Evolutionary conservation across 805 yeast species (phyloP).

Genomic region (Suhomyces canberraensis): DNA sequence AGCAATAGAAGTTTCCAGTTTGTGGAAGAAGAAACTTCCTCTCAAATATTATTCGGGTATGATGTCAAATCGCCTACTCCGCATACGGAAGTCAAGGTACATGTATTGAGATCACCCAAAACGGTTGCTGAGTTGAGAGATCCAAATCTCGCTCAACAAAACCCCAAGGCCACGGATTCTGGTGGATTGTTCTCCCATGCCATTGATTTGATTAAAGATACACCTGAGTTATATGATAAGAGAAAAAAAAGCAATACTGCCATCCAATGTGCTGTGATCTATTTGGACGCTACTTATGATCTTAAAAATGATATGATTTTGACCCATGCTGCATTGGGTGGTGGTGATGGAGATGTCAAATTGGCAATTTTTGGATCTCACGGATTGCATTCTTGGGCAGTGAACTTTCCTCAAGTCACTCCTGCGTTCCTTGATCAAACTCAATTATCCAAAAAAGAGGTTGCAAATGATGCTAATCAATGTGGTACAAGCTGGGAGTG

Average conservation of each 20-base stretch:
- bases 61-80: conserved; percentile 49
- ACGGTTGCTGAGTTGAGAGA: conserved; percentile 72
- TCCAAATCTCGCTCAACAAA: conserved; percentile 85
- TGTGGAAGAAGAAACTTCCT: conserved; percentile 47
- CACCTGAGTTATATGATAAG: conserved; percentile 19
- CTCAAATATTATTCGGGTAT: conserved; percentile 34
- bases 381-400: conserved; percentile 91
- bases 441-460: conserved; percentile 55
- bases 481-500: conserved; percentile 92
- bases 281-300: conserved; percentile 86
- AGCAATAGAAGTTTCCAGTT: conserved; percentile 78
- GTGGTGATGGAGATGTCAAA: conserved; percentile 66
- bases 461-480: conserved; percentile 87
- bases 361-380: conserved; percentile 94
- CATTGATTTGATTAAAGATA: conserved; percentile 57
- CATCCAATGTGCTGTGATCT: conserved; percentile 80
- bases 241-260: conserved; percentile 54
- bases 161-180: conserved; percentile 61
- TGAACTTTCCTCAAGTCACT: conserved; percentile 65
- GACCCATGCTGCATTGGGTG: conserved; percentile 95
- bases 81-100: conserved; percentile 69
- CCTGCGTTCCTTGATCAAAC: conserved; percentile 74
- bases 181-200: conserved; percentile 83
- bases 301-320: conserved; percentile 50
- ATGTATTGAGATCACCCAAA: conserved; percentile 63